Evolutionary conservation across 495 filamentous ascomycete genomes (phyloP), one percentile per base, ranked within the genome.

Genomic region (Annulohypoxylon bovei): DNA sequence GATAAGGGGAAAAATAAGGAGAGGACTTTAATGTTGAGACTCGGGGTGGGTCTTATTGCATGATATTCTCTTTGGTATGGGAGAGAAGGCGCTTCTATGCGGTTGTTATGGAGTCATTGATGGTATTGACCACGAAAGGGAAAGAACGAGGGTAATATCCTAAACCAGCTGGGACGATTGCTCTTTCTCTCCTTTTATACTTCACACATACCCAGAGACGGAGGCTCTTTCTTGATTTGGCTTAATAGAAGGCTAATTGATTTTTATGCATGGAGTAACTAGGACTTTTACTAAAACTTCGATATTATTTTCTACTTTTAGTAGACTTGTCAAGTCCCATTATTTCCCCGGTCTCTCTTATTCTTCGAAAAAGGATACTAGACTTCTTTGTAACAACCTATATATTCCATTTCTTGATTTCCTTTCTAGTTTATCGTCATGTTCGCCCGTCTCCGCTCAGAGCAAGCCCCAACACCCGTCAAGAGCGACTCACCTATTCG

Each of bases 371-470:
- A 22, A 44, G 40, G n/a, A n/a, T n/a, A 14, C 39, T 42, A 25
- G 23, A 49, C 20, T 32, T 32, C 8, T 4, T 32, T 8, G 30
- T 18, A 18, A 9, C 39, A 16, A n/a, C 1, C 7, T 42, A 3
- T 49, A 6, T 49, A 25, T 27, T 14, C 11, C 22, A 49, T 20
- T 6, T 49, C 2, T 9, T 11, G 14, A 32, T 16, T 33, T 53
- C 11, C 44, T 18, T 2, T 33, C 33, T 11, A 56, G 7, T 5
- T 3, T 18, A 3, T 52, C 57, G 30, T 18, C 39, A 72, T 72
- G 69, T 72, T 30, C 40, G 58, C 69, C 16, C 69, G 64, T 6
- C 59, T 72, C 20, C 69, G 18, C 6, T 18, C 54, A 18, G 44
- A 63, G 6, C 20, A 63, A 16, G 11, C 50, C 3, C 54, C 23